phyloP scores from a whole-genome alignment of 2,329 filamentous ascomycete species.

The Fusarium sp. region DNA sequence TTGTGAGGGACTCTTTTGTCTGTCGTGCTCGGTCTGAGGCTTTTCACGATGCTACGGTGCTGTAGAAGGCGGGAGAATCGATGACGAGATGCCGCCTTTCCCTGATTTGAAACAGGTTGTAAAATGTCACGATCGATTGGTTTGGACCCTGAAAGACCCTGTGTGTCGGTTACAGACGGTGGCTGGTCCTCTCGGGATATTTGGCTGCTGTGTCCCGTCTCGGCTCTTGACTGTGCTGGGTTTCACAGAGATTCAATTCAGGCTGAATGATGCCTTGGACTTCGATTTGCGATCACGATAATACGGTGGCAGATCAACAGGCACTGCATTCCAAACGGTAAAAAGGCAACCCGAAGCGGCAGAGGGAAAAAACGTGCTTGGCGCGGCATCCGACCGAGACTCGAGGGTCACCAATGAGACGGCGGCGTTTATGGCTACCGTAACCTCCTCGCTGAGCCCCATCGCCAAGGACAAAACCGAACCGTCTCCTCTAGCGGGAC shows the following conservation, averaged over 20 bases:
- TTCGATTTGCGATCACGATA: neutral
- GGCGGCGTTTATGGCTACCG: conserved; percentile 25
- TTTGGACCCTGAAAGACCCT: conserved; percentile 30
- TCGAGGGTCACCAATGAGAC: conserved; percentile 39
- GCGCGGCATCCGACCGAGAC: conserved; percentile 40
- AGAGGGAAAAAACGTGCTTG: conserved; percentile 6
- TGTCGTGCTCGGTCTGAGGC: conserved; percentile 21
- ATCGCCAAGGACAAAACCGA: conserved; percentile 5
- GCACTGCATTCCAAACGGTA: neutral
- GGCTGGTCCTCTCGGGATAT: conserved; percentile 5
- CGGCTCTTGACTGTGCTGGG: neutral
- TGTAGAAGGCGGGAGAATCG: conserved; percentile 9
- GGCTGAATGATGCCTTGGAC: conserved; percentile 22
- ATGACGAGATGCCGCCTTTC: conserved; percentile 32
- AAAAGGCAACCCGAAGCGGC: conserved; percentile 2
- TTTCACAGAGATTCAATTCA: conserved; percentile 21
- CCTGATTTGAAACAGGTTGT: conserved; percentile 9
- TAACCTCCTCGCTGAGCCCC: neutral
- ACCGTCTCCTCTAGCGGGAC: conserved; percentile 18
- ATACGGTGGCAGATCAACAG: conserved; percentile 7
- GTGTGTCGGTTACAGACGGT: conserved; percentile 23
- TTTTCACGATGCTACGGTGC: conserved; percentile 36
- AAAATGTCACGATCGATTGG: conserved; percentile 13
- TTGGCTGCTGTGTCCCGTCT: conserved; percentile 7
- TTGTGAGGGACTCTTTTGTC: neutral